Percentiles rank a stretch among this genome's conserved stretches.
Conservation (phyloP, 371 early-diverging fungal species). For the Mortierella sp. region DNA sequence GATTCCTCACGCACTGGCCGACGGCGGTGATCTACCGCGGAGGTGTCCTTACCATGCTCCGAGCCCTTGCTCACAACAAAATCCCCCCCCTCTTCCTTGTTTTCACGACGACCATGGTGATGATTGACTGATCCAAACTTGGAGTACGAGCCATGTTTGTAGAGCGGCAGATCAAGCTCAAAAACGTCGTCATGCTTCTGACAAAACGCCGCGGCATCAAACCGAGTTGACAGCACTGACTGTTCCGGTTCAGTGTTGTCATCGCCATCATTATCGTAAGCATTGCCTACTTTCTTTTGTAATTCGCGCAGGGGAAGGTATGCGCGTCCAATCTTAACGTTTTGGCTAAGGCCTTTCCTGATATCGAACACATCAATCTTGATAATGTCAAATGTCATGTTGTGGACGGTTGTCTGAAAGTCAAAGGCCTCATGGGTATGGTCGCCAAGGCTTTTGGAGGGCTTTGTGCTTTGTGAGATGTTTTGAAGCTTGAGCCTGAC, state of each 20-base stretch:
- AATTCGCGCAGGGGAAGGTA: conserved; percentile 46
- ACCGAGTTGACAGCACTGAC: conserved; percentile 28
- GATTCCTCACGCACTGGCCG: conserved; percentile 24
- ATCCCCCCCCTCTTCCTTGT: conserved; percentile 1
- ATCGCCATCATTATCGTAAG: conserved; percentile 46
- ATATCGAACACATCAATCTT: conserved; percentile 50
- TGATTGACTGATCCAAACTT: conserved; percentile 23
- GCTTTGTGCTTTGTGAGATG: conserved; percentile 28
- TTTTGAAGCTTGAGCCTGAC: conserved; percentile 47
- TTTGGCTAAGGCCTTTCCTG: conserved; percentile 35
- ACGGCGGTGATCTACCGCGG: conserved; percentile 7
- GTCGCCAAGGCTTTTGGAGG: conserved; percentile 42
- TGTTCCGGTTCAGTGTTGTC: conserved; percentile 45
- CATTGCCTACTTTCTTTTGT: conserved; percentile 42
- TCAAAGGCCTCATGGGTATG: conserved; percentile 39
- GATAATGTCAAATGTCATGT: conserved; percentile 52
- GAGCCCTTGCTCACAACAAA: conserved; percentile 27
- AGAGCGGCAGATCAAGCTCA: conserved; percentile 45
- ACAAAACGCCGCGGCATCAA: conserved; percentile 40
- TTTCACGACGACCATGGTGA: conserved; percentile 1
- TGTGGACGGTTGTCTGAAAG: conserved; percentile 42
- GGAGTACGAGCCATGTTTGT: conserved; percentile 50
- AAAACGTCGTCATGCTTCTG: conserved; percentile 42
- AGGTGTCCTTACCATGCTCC: conserved; percentile 25
- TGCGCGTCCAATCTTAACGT: conserved; percentile 43